Percentiles rank a stretch among this genome's conserved stretches.
Evolutionary conservation across 164 flowering plant species (phyloP).

Genomic region (Vitis labrusca): DNA sequence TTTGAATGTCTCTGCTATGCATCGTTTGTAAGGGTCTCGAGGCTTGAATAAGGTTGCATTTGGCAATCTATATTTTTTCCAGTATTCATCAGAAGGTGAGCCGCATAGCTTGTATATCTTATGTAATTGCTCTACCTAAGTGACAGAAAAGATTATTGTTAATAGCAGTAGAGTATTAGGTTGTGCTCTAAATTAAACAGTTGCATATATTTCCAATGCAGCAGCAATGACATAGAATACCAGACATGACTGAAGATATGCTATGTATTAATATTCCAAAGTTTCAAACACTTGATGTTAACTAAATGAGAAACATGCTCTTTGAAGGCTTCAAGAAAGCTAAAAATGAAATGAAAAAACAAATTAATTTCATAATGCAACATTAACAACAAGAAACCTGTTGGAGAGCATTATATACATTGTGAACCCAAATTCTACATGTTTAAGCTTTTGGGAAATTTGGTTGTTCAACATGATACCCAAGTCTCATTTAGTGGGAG

Average conservation of each 20-base stretch:
- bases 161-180: slow-evolving; percentile 1
- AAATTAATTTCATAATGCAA: too few relatives aligned
- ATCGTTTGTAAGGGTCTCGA: slow-evolving; percentile 36
- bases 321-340: too few relatives aligned
- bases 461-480: too few relatives aligned
- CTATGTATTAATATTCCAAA: background rate
- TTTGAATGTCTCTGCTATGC: slow-evolving; percentile 37
- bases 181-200: background rate
- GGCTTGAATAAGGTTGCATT: slow-evolving; percentile 58
- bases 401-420: too few relatives aligned
- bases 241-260: background rate
- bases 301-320: too few relatives aligned
- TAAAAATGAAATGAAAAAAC: too few relatives aligned
- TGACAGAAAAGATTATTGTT: background rate
- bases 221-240: background rate
- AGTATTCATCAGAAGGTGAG: slow-evolving; percentile 69
- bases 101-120: slow-evolving; percentile 74
- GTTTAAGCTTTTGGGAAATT: too few relatives aligned
- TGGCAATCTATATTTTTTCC: slow-evolving; percentile 62
- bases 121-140: slow-evolving; percentile 72
- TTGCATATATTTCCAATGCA: background rate
- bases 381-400: too few relatives aligned
- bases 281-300: too few relatives aligned
- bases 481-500: too few relatives aligned
- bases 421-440: too few relatives aligned